phyloP scores from a whole-genome alignment of 257 asterid species.

The Rhazya stricta region DNA sequence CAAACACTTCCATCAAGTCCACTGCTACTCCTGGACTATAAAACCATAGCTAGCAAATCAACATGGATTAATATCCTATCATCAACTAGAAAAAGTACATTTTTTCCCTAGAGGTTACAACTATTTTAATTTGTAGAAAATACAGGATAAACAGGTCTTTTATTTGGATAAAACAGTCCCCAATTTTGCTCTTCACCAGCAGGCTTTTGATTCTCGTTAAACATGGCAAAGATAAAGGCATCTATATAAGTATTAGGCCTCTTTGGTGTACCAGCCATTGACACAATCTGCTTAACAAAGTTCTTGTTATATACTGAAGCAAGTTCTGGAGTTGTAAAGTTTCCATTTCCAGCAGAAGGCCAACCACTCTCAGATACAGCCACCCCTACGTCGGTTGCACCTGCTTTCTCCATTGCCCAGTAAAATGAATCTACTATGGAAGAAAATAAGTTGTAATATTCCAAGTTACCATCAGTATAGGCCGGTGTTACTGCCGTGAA shows the following conservation, averaged over 20 bases:
- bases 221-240: constrained; percentile 23
- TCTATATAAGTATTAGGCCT: constrained; percentile 14
- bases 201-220: constrained; percentile 26
- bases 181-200: constrained; percentile 17
- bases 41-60: too few species aligned
- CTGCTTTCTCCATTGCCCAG: constrained; percentile 38
- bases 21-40: too few species aligned
- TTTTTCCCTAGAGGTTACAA: too few species aligned
- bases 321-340: constrained; percentile 2
- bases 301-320: constrained; percentile 21
- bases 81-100: too few species aligned
- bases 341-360: constrained; percentile 29
- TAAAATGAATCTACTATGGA: constrained; percentile 36
- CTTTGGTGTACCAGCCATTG: constrained; percentile 20
- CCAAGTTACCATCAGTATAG: not conserved
- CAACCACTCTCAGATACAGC: constrained; percentile 42
- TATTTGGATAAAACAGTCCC: constrained; percentile 20
- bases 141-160: constrained; percentile 5
- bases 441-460: constrained; percentile 31
- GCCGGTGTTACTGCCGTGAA: constrained; percentile 15
- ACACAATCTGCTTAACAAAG: not conserved
- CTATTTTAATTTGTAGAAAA: not conserved
- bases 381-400: constrained; percentile 22
- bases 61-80: too few species aligned
- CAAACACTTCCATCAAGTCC: too few species aligned